Conservation (phyloP, 2,329 filamentous ascomycete species). For the Daldinia sp. region DNA sequence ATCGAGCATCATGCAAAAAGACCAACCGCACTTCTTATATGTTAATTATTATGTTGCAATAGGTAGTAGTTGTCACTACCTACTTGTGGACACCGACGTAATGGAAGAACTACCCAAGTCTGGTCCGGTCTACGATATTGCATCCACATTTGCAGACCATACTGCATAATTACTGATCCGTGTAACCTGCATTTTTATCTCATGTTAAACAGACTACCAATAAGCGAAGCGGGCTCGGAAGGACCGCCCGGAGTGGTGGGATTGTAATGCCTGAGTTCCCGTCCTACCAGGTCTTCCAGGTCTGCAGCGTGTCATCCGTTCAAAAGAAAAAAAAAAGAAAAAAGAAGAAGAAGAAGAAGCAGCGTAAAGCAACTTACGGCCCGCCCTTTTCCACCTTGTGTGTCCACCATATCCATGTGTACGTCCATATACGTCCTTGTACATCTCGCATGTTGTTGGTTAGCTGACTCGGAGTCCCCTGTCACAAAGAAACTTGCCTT, state of each 20-base stretch:
- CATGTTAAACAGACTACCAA: slow-evolving; percentile 28
- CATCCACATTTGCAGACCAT: too few relatives aligned
- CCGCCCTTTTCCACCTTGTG: background rate
- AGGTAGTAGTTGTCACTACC: slow-evolving; percentile 19
- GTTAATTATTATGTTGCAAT: slow-evolving; percentile 17
- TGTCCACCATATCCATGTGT: too few relatives aligned
- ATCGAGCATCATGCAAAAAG: slow-evolving; percentile 14
- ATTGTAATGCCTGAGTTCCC: slow-evolving; percentile 19
- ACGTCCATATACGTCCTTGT: background rate
- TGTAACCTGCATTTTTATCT: slow-evolving; percentile 27
- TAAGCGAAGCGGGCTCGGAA: slow-evolving; percentile 19
- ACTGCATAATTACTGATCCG: slow-evolving; percentile 24
- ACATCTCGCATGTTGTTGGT: slow-evolving; percentile 24
- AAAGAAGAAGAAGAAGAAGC: too few relatives aligned
- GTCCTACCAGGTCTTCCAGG: slow-evolving; percentile 8
- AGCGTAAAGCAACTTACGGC: background rate
- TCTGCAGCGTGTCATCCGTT: too few relatives aligned
- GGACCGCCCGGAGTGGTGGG: slow-evolving; percentile 26
- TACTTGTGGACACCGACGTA: slow-evolving; percentile 32
- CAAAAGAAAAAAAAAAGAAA: too few relatives aligned
- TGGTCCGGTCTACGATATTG: slow-evolving; percentile 12
- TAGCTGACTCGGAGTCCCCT: slow-evolving; percentile 27
- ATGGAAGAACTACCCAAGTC: slow-evolving; percentile 8
- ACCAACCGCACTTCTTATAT: background rate
- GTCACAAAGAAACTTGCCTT: slow-evolving; percentile 19